phyloP scores from a whole-genome alignment of 305 asterid species.

The Fraxinus floribunda region DNA sequence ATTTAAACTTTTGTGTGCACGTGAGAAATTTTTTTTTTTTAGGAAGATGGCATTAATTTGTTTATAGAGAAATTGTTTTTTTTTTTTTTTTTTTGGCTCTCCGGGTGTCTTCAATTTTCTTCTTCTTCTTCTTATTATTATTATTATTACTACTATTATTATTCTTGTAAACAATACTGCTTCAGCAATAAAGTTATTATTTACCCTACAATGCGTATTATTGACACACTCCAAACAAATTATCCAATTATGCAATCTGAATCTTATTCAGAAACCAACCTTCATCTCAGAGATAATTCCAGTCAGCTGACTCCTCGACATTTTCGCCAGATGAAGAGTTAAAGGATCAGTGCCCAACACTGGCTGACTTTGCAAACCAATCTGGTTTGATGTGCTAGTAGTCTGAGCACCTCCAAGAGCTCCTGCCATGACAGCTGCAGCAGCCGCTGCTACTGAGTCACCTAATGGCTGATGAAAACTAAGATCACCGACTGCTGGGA shows the following conservation, averaged over 20 bases:
- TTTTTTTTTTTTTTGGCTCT: not conserved
- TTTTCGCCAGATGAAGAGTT: constrained; percentile 73
- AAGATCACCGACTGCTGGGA: constrained; percentile 55
- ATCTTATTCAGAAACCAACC: constrained; percentile 42
- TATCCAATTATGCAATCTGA: not conserved
- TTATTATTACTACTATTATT: no score
- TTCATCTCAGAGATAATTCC: constrained; percentile 69
- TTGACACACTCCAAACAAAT: not conserved
- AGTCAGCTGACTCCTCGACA: constrained; percentile 45
- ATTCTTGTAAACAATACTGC: not conserved
- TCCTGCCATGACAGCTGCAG: constrained; percentile 84
- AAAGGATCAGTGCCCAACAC: constrained; percentile 65
- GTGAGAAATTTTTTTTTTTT: not conserved
- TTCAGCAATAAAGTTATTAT: not conserved
- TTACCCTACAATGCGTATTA: not conserved
- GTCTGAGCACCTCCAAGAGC: constrained; percentile 77
- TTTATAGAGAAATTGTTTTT: not conserved
- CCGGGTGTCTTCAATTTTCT: not conserved
- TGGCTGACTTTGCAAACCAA: constrained; percentile 42
- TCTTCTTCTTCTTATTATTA: no score
- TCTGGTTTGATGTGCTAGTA: constrained; percentile 41
- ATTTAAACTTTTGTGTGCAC: not conserved
- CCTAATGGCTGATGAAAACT: constrained; percentile 75
- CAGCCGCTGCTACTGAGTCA: constrained; percentile 68
- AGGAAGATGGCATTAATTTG: not conserved